Conservation (phyloP, 192 early-diverging fungal species). For the Coemansia sp. region DNA sequence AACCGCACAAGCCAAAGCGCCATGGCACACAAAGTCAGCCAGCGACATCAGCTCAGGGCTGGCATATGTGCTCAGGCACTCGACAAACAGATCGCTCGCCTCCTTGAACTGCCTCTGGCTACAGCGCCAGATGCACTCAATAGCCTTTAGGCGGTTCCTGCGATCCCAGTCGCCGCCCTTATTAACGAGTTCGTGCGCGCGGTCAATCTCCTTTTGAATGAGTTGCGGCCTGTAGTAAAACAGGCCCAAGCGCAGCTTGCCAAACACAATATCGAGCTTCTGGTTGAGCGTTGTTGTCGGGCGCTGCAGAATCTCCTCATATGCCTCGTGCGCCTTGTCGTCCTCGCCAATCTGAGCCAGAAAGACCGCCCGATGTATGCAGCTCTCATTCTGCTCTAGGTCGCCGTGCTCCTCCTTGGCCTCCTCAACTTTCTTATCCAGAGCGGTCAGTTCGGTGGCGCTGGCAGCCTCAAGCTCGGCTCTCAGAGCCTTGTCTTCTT, state of each 20-base stretch:
- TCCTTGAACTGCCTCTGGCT: constrained; percentile 95
- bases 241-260: constrained; percentile 88
- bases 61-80: constrained; percentile 94
- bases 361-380: constrained; percentile 88
- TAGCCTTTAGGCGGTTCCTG: constrained; percentile 94
- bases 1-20: constrained; percentile 83
- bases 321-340: constrained; percentile 85
- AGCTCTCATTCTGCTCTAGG: constrained; percentile 60
- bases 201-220: constrained; percentile 38
- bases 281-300: constrained; percentile 83
- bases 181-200: constrained; percentile 78
- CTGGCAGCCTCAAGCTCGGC: constrained; percentile 61
- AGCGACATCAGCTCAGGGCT: constrained; percentile 97
- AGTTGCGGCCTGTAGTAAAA: constrained; percentile 85
- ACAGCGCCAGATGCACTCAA: constrained; percentile 91
- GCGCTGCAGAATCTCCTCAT: constrained; percentile 80
- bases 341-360: constrained; percentile 94
- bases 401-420: constrained; percentile 94
- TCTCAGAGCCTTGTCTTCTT: constrained; percentile 30
- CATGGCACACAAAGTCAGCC: constrained; percentile 94
- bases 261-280: constrained; percentile 92
- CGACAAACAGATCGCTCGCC: constrained; percentile 85
- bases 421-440: constrained; percentile 84
- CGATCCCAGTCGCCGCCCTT: constrained; percentile 99
- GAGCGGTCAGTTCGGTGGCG: constrained; percentile 67